These are phyloP conservation scores for Talaromyces pinophilus DNA, from an alignment of 2,329 filamentous ascomycete genomes.

Conservation along the genomic window DNA sequence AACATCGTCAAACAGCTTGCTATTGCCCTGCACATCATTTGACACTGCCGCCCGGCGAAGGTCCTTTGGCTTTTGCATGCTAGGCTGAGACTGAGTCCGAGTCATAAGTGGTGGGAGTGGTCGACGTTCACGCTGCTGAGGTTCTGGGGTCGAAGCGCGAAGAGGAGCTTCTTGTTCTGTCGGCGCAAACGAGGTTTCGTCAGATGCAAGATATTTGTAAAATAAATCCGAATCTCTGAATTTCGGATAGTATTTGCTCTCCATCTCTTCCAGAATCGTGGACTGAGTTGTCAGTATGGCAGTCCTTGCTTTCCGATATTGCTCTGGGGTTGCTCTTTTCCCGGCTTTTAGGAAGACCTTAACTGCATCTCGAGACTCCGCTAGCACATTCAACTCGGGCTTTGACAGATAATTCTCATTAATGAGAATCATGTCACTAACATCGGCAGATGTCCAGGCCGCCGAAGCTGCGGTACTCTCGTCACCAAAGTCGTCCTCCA, in stretches of 20 bases:
- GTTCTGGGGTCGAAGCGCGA: slow-evolving; percentile 26
- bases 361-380: slow-evolving; percentile 68
- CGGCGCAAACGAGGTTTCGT: slow-evolving; percentile 60
- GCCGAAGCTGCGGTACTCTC: slow-evolving; percentile 63
- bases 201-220: slow-evolving; percentile 91
- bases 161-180: slow-evolving; percentile 29
- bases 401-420: slow-evolving; percentile 84
- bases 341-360: slow-evolving; percentile 77
- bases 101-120: slow-evolving; percentile 47
- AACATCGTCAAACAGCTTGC: slow-evolving; percentile 48
- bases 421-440: slow-evolving; percentile 85
- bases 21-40: slow-evolving; percentile 57
- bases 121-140: slow-evolving; percentile 40
- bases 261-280: slow-evolving; percentile 79
- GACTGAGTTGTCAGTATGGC: slow-evolving; percentile 83
- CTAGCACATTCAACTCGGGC: slow-evolving; percentile 75
- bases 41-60: slow-evolving; percentile 62
- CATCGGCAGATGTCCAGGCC: slow-evolving; percentile 80
- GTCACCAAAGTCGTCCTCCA: slow-evolving; percentile 82
- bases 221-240: slow-evolving; percentile 94
- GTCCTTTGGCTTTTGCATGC: slow-evolving; percentile 49
- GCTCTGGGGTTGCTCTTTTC: slow-evolving; percentile 70
- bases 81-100: slow-evolving; percentile 52
- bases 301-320: slow-evolving; percentile 80
- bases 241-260: slow-evolving; percentile 72